Evolutionary conservation across 2,329 filamentous ascomycete genomes (phyloP), one percentile per base, ranked within the genome.

Genomic region (Venturiaceae sp.): DNA sequence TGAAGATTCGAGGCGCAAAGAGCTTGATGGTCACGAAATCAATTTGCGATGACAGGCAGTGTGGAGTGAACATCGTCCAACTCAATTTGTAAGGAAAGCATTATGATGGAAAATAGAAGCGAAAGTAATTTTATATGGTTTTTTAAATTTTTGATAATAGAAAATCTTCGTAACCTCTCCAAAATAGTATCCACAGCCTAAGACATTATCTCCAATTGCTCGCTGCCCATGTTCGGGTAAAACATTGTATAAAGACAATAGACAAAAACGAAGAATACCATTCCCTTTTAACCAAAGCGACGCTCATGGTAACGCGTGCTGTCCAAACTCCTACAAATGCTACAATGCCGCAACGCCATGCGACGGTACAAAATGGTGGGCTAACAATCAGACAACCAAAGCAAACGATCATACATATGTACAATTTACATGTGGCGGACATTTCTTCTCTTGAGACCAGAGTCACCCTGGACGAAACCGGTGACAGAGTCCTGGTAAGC

Each of bases 381-480:
- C 30, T 34, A 53, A 53, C 34, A 37, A 34, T 23, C n/a, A 53
- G 9, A 53, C 34, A 26, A 34, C 32, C 52, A 37, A 36, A 36
- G 3, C 52, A 53, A 23, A 37, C 30, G 34, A 21, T n/a, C 19
- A 26, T 23, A 23, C 52, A n/a, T 19, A 4, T 8, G 52, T 53
- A 36, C 32, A 23, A 21, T 57, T 57, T 57, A 57, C 39, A 33
- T 14, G 4, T 16, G 26, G 37, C 55, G 55, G 16, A 57, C 11
- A 21, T 23, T 5, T 28, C 55, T 28, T 19, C 41, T 58, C 57
- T 58, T 58, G 14, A 59, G 32, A 37, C 58, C 58, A 19, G 58
- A 59, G 21, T 59, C 58, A 23, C 33, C 52, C 21, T 57, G 58
- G 2, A 14, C 23, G 34, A 55, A 41, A 8, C 21, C 26, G n/a